Evolutionary conservation across 768 basidiomycete species (phyloP).

Genomic region (Boletus reticuloceps): DNA sequence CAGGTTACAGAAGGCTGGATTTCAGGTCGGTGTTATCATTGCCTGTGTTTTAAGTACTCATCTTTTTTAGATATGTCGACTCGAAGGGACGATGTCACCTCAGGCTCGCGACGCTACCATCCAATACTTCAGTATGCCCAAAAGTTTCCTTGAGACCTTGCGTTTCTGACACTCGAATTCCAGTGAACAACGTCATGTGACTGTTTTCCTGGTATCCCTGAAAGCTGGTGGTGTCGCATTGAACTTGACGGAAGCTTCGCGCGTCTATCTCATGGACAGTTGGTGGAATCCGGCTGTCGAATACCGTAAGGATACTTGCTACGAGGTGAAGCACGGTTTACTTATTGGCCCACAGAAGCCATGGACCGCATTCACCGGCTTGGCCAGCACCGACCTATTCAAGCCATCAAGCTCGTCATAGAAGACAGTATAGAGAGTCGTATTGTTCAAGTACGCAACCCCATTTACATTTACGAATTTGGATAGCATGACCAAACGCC

Average conservation of each 20-base stretch:
- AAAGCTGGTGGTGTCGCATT: conserved; percentile 95
- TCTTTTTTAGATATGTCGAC: conserved; percentile 70
- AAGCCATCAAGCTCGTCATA: conserved; percentile 90
- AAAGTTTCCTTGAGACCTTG: background rate
- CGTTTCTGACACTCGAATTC: background rate
- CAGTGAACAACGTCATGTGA: conserved; percentile 93
- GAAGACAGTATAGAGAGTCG: conserved; percentile 97
- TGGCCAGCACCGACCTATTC: conserved; percentile 91
- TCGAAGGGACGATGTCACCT: conserved; percentile 97
- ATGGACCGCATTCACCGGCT: conserved; percentile 98
- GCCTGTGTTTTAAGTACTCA: background rate
- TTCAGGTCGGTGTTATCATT: conserved; percentile 55
- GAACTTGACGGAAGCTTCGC: conserved; percentile 87
- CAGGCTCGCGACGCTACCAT: conserved; percentile 94
- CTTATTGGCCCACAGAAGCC: conserved; percentile 55
- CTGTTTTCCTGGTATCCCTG: conserved; percentile 94
- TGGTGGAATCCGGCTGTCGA: conserved; percentile 99
- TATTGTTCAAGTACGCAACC: conserved; percentile 72
- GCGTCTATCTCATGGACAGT: conserved; percentile 95
- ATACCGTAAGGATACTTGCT: conserved; percentile 56
- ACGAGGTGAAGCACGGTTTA: background rate
- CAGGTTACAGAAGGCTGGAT: conserved; percentile 88
- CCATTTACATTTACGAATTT: background rate
- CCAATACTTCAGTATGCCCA: conserved; percentile 79
- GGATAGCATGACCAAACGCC: background rate